These are phyloP conservation scores for Fonsecaea nubica DNA, from an alignment of 2,329 filamentous ascomycete genomes.

Conservation along the genomic window DNA sequence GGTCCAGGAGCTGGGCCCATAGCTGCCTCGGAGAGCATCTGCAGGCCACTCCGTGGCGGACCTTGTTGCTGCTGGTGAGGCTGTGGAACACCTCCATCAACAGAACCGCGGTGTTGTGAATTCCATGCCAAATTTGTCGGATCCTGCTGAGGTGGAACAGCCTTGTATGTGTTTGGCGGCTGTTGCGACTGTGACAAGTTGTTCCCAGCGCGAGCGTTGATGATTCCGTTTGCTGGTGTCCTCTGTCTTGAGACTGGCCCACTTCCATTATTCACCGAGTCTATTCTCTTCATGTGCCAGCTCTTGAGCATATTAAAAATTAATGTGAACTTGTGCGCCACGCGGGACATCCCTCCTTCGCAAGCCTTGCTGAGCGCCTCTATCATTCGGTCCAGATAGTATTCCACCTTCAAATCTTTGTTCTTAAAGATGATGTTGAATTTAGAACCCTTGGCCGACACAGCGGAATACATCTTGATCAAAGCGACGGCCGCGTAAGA, in stretches of 20 bases:
- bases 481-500: slow-evolving; percentile 74
- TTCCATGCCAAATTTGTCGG: slow-evolving; percentile 30
- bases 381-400: slow-evolving; percentile 73
- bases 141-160: slow-evolving; percentile 32
- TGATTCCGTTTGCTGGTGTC: slow-evolving; percentile 26
- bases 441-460: slow-evolving; percentile 67
- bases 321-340: slow-evolving; percentile 72
- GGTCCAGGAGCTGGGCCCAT: slow-evolving; percentile 36
- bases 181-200: slow-evolving; percentile 13
- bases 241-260: slow-evolving; percentile 31
- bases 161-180: slow-evolving; percentile 23
- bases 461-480: slow-evolving; percentile 75
- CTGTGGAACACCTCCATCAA: slow-evolving; percentile 25
- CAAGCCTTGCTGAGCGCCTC: slow-evolving; percentile 71
- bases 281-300: slow-evolving; percentile 64
- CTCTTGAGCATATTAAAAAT: slow-evolving; percentile 72
- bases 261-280: slow-evolving; percentile 31
- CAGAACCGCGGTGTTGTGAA: slow-evolving; percentile 24
- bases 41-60: slow-evolving; percentile 35
- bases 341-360: slow-evolving; percentile 67
- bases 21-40: slow-evolving; percentile 42
- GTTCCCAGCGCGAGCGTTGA: slow-evolving; percentile 1
- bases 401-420: slow-evolving; percentile 68
- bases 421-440: slow-evolving; percentile 73
- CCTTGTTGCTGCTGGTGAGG: slow-evolving; percentile 30